Base-by-base conservation (phyloP, 1,284 basidiomycete species). In the Irpex sp. region DNA sequence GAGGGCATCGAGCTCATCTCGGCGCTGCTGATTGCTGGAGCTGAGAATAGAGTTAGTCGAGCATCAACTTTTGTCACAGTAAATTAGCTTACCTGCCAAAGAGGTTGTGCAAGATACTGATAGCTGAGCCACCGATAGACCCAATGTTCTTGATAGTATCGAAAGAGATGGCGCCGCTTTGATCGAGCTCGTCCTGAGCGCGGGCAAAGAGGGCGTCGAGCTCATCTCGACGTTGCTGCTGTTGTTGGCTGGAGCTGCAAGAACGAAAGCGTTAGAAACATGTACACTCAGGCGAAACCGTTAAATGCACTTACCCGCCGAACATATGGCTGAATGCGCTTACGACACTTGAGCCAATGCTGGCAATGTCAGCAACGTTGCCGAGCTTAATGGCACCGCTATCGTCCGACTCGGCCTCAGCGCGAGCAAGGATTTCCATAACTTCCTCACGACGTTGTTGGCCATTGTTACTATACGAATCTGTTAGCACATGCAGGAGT, bases 341-440 rank as follows among this genome's bases (percentile, higher is more conserved):
- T 4, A 58, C 19, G 19, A 59, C 35, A 17, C 57, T 55, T 57
- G 19, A 37, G 15, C 58, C 43, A 46, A 53, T 59, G 39, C 35
- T 59, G 35, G 49, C 33, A 35, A 19, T 35, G 33, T 57, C 37
- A 5, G 21, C 37, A 31, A 59, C 31, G 21, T n/a, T 35, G 15
- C 51, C 51, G 50, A 62, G 50, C 21, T 17, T 50, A 15, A 63
- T 3, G 8, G 61, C 61, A 17, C 51, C 61, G 58, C 61, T 63
- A 26, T 59, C 37, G 37, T 59, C 57, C 13, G 11, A 21, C 3
- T 17, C 43, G 53, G 11, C 19, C 26, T 26, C 26, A 26, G 26
- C 26, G 3, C 26, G 26, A 26, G 26, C 26, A 26, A 26, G 26
- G 26, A 26, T 26, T 4, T 26, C 26, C 26, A 26, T 26, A 4